A percentile compares a stretch with the other conserved stretches of the same genome.
These are phyloP conservation scores for Hypericum androsaemum DNA, from an alignment of 345 rosid genomes.

Conservation along the genomic window DNA sequence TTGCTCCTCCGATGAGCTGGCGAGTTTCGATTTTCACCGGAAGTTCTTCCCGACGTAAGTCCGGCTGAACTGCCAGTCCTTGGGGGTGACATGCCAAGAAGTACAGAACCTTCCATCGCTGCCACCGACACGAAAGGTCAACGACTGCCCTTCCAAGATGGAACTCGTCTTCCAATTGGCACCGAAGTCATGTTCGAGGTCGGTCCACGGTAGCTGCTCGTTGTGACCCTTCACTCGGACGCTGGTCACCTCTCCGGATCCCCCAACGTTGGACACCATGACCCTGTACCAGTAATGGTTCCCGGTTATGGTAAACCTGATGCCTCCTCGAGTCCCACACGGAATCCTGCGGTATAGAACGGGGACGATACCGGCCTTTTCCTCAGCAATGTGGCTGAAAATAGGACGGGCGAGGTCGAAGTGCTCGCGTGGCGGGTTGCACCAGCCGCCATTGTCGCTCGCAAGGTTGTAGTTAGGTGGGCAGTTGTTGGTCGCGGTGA, in stretches of 20 bases:
- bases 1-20: no score
- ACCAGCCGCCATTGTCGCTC: conserved; percentile 63
- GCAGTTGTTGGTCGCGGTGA: conserved; percentile 75
- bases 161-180: conserved; percentile 34
- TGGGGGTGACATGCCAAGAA: conserved; percentile 33
- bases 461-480: conserved; percentile 52
- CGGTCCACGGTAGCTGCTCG: conserved; percentile 30
- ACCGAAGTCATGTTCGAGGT: conserved; percentile 43
- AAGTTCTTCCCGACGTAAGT: conserved; percentile 42
- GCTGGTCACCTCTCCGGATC: conserved; percentile 51
- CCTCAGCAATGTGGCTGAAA: conserved; percentile 40
- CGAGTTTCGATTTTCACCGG: conserved; percentile 10
- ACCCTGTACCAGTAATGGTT: conserved; percentile 12
- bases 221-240: conserved; percentile 45
- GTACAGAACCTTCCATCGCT: conserved; percentile 34
- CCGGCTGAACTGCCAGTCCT: conserved; percentile 39
- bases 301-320: not conserved
- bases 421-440: conserved; percentile 59
- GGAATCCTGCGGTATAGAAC: conserved; percentile 39
- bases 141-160: conserved; percentile 29
- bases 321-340: not conserved
- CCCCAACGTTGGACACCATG: conserved; percentile 53
- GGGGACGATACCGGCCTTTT: conserved; percentile 50
- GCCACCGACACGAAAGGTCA: conserved; percentile 34
- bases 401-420: conserved; percentile 65